Conservation (phyloP, 169 alveolate species). For the Eimeria maxima region DNA sequence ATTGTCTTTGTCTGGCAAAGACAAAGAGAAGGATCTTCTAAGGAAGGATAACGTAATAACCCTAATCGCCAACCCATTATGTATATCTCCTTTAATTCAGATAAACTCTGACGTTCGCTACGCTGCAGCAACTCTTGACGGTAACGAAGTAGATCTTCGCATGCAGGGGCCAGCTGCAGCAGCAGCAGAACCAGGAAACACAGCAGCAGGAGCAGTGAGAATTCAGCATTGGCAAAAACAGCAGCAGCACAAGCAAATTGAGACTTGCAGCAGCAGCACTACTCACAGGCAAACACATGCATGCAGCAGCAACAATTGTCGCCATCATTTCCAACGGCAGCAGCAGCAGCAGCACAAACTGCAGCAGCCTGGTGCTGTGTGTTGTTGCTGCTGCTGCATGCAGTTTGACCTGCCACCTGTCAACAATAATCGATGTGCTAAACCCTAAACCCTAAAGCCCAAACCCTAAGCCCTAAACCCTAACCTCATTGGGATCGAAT, state of each 20-base stretch:
- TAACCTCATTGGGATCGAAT: conserved; percentile 61
- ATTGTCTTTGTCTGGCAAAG: background rate
- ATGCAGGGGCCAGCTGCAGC: conserved; percentile 24
- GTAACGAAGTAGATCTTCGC: background rate
- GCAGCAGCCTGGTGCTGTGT: background rate
- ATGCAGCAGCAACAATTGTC: conserved; percentile 40
- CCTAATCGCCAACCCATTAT: conserved; percentile 39
- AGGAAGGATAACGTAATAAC: background rate
- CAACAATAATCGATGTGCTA: background rate
- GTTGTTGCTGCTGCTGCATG: no score
- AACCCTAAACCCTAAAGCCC: conserved; percentile 30
- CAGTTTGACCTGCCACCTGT: no score
- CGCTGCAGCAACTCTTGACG: background rate
- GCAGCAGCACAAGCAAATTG: background rate
- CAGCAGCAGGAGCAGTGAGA: background rate
- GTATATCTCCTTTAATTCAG: background rate
- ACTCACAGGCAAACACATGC: background rate
- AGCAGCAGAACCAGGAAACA: background rate
- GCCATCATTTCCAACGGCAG: background rate
- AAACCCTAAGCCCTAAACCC: conserved; percentile 33
- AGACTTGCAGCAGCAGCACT: background rate
- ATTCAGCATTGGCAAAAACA: background rate
- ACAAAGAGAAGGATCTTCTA: background rate
- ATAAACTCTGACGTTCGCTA: background rate
- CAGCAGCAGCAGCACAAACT: conserved; percentile 13